These are phyloP conservation scores for Galeopsis tetrahit DNA, from an alignment of 257 asterid species.

Conservation along the genomic window DNA sequence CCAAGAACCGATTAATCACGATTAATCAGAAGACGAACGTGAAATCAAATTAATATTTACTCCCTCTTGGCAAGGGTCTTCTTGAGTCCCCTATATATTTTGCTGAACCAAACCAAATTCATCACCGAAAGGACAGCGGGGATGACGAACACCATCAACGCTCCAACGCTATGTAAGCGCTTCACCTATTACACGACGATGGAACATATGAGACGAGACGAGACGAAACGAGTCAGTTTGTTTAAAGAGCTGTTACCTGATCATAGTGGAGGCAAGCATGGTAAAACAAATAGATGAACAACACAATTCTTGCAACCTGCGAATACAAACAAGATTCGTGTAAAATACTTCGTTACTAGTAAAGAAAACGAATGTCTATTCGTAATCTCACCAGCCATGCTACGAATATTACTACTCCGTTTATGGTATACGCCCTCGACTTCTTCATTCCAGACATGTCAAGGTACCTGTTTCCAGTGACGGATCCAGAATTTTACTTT, in stretches of 20 bases:
- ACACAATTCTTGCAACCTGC: slow-evolving; percentile 76
- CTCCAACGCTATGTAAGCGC: slow-evolving; percentile 53
- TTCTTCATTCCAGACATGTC: slow-evolving; percentile 79
- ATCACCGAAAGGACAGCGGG: slow-evolving; percentile 55
- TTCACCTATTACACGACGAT: slow-evolving; percentile 51
- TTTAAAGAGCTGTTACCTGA: slow-evolving; percentile 48
- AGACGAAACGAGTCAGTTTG: background rate
- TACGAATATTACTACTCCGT: slow-evolving; percentile 67
- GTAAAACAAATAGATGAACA: slow-evolving; percentile 64
- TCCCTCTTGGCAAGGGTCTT: slow-evolving; percentile 71
- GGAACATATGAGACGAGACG: background rate
- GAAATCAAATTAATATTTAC: background rate
- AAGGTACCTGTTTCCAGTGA: slow-evolving; percentile 63
- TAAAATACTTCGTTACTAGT: background rate
- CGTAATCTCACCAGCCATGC: slow-evolving; percentile 67
- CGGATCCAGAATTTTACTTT: too few species aligned
- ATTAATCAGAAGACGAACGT: slow-evolving; percentile 18
- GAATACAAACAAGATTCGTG: background rate
- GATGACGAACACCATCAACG: slow-evolving; percentile 39
- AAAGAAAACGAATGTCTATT: background rate
- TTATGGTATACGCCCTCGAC: slow-evolving; percentile 57
- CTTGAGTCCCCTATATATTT: slow-evolving; percentile 63
- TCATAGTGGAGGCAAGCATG: slow-evolving; percentile 49
- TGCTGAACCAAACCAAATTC: slow-evolving; percentile 77
- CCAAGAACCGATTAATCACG: slow-evolving; percentile 18